phyloP scores from a whole-genome alignment of 441 rosid species.

The Capsella rubella region DNA sequence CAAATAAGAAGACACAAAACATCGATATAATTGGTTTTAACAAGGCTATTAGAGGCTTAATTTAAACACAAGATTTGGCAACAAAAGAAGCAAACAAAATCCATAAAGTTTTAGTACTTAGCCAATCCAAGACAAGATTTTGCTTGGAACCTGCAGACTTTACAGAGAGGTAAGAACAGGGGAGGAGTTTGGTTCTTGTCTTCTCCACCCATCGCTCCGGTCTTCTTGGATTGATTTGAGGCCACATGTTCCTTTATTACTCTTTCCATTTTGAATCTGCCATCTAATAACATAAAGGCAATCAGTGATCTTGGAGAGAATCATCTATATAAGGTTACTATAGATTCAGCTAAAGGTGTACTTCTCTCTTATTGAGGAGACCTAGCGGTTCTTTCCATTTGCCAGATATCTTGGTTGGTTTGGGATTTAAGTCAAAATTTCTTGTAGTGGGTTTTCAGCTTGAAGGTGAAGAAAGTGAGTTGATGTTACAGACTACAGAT shows the following conservation, averaged over 20 bases:
- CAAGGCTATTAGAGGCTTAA: neutral
- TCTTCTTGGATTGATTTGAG: no score
- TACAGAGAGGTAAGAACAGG: no score
- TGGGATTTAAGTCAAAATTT: slow-evolving; percentile 5
- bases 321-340: slow-evolving; percentile 10
- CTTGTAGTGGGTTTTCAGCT: slow-evolving; percentile 3
- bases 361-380: slow-evolving; percentile 28
- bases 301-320: slow-evolving; percentile 12
- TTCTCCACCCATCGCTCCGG: no score
- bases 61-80: neutral
- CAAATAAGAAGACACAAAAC: neutral
- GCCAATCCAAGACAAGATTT: slow-evolving; percentile 36
- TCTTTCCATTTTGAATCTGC: slow-evolving; percentile 15
- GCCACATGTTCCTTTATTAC: no score
- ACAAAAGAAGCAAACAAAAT: neutral
- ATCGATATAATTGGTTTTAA: neutral
- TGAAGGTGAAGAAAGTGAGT: neutral
- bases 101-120: slow-evolving; percentile 25
- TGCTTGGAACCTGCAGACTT: no score
- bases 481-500: slow-evolving; percentile 18
- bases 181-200: no score
- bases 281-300: slow-evolving; percentile 16
- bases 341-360: slow-evolving; percentile 8
- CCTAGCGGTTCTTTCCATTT: neutral
- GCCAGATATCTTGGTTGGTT: neutral